Percentiles rank a stretch among this genome's conserved stretches.
Conservation (phyloP, 805 yeast species). For the Yamadazyma sp. region DNA sequence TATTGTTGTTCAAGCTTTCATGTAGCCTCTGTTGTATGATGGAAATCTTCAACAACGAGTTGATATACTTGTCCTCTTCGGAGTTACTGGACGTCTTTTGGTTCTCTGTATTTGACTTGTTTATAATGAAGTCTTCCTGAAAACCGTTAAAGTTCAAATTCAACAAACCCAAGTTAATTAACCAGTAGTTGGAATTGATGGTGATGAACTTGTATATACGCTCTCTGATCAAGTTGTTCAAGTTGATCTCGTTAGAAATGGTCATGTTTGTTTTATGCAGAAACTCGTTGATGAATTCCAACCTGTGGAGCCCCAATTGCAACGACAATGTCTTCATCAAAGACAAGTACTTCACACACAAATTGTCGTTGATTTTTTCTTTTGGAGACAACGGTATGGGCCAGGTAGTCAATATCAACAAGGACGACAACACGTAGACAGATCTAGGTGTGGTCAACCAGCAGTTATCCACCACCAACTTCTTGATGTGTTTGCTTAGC, state of each 20-base stretch:
- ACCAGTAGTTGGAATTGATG: slow-evolving; percentile 45
- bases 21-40: slow-evolving; percentile 40
- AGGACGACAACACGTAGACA: slow-evolving; percentile 36
- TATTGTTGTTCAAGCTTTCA: slow-evolving; percentile 33
- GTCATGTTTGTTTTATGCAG: slow-evolving; percentile 33
- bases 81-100: slow-evolving; percentile 10
- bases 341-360: slow-evolving; percentile 37
- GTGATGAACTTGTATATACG: slow-evolving; percentile 43
- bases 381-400: slow-evolving; percentile 35
- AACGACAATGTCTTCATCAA: slow-evolving; percentile 39
- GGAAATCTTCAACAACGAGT: slow-evolving; percentile 30
- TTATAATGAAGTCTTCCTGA: slow-evolving; percentile 38
- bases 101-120: slow-evolving; percentile 27
- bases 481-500: slow-evolving; percentile 33
- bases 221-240: slow-evolving; percentile 37
- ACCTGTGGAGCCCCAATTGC: slow-evolving; percentile 44
- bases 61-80: slow-evolving; percentile 23
- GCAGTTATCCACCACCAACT: slow-evolving; percentile 40
- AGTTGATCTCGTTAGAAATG: slow-evolving; percentile 26
- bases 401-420: slow-evolving; percentile 46
- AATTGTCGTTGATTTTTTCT: slow-evolving; percentile 28
- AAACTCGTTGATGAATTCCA: slow-evolving; percentile 42
- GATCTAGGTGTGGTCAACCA: slow-evolving; percentile 48
- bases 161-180: slow-evolving; percentile 39
- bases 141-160: slow-evolving; percentile 29